Percentiles rank a stretch among this genome's conserved stretches.
Conservation (phyloP, 1,284 basidiomycete genomes). For the Leccinum huronense region DNA sequence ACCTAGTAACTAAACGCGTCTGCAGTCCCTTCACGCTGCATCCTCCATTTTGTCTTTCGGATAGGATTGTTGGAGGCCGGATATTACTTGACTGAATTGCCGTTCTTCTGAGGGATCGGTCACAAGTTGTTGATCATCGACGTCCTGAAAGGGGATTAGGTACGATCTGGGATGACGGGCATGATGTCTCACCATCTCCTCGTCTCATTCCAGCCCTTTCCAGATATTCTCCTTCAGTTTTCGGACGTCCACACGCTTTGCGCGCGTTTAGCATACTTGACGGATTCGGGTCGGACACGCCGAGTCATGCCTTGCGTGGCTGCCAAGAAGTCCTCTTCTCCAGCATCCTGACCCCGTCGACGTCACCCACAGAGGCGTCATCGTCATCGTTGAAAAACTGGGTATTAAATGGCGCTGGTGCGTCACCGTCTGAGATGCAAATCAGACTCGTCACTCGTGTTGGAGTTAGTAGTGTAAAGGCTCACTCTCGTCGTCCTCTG, state of each 20-base stretch:
- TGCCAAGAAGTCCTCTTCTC: conserved; percentile 84
- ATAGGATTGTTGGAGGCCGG: conserved; percentile 78
- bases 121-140: conserved; percentile 45
- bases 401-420: conserved; percentile 81
- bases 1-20: no score
- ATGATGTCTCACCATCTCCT: conserved; percentile 51
- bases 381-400: conserved; percentile 98
- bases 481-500: conserved; percentile 65
- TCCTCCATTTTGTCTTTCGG: conserved; percentile 94
- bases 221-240: conserved; percentile 98
- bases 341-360: conserved; percentile 54
- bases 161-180: background rate
- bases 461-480: conserved; percentile 1
- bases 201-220: conserved; percentile 68
- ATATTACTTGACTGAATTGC: conserved; percentile 83
- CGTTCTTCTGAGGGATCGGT: conserved; percentile 68
- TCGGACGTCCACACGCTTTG: conserved; percentile 95
- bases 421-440: conserved; percentile 40
- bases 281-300: conserved; percentile 82
- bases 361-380: conserved; percentile 69
- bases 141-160: conserved; percentile 44
- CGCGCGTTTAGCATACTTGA: conserved; percentile 91
- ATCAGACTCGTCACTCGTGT: conserved; percentile 33
- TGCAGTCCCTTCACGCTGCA: no score
- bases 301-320: conserved; percentile 78